phyloP scores from a whole-genome alignment of 306 rosid genomes.

The Prunus salicina region DNA sequence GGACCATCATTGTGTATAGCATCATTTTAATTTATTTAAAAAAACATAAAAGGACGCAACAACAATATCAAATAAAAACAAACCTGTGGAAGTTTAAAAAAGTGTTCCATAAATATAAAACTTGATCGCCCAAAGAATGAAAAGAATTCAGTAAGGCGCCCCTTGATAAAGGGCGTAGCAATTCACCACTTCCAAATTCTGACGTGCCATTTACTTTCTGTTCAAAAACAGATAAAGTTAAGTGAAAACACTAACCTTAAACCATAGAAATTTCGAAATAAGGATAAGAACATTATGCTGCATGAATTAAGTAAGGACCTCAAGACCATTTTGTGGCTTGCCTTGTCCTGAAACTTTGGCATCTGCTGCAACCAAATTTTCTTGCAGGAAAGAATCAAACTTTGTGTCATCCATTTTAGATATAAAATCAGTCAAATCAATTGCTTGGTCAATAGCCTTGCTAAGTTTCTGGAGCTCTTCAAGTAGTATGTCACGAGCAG shows the following conservation, averaged over 20 bases:
- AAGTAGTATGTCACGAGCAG: constrained; percentile 69
- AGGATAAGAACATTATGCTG: constrained; percentile 12
- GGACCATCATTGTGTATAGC: background rate
- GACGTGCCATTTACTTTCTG: constrained; percentile 46
- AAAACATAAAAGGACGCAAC: background rate
- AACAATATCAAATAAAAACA: constrained; percentile 28
- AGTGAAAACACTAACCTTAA: constrained; percentile 16
- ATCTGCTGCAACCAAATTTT: constrained; percentile 33
- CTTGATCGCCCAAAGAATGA: constrained; percentile 66
- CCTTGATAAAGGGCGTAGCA: constrained; percentile 40
- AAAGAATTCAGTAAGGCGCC: constrained; percentile 45
- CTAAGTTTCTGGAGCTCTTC: constrained; percentile 72
- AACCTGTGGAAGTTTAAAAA: constrained; percentile 81
- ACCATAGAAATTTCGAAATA: constrained; percentile 2
- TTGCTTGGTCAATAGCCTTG: constrained; percentile 50
- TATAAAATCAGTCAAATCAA: constrained; percentile 69
- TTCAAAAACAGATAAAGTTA: constrained; percentile 10
- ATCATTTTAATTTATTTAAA: background rate
- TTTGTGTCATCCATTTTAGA: constrained; percentile 55
- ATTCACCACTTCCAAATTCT: constrained; percentile 42
- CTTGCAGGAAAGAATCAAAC: constrained; percentile 39
- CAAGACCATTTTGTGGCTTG: constrained; percentile 67
- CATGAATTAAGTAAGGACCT: constrained; percentile 63
- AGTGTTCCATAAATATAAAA: constrained; percentile 72
- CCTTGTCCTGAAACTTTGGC: constrained; percentile 52